Conservation (phyloP, 805 yeast species). For the Ogataea naganishii region DNA sequence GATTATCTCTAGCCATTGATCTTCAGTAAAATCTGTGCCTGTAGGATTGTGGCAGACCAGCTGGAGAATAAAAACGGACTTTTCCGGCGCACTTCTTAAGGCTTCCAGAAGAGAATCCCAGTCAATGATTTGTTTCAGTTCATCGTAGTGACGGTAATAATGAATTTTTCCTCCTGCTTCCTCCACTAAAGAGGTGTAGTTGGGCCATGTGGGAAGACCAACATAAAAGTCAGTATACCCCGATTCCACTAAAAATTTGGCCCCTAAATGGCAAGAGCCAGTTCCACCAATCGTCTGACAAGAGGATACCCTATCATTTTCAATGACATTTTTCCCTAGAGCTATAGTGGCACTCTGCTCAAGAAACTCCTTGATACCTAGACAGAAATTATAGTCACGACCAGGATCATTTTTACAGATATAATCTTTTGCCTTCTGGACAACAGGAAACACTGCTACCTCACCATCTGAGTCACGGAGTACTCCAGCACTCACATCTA, state of each 20-base stretch:
- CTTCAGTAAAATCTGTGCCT: conserved; percentile 71
- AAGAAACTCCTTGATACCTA: conserved; percentile 30
- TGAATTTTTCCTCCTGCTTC: conserved; percentile 37
- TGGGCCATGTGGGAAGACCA: conserved; percentile 39
- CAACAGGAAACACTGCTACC: conserved; percentile 29
- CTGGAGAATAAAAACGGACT: conserved; percentile 60
- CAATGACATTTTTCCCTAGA: conserved; percentile 23
- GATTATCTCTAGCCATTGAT: conserved; percentile 65
- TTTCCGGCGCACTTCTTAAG: conserved; percentile 39
- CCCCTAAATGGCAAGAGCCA: conserved; percentile 39
- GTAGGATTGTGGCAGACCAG: conserved; percentile 93
- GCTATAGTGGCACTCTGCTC: conserved; percentile 26
- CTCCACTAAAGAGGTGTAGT: conserved; percentile 37
- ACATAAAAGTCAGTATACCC: conserved; percentile 29
- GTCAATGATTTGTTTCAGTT: conserved; percentile 33
- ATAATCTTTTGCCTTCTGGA: conserved; percentile 25
- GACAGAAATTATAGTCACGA: conserved; percentile 34
- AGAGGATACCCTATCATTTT: conserved; percentile 30
- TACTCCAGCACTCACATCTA: conserved; percentile 38
- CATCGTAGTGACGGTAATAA: conserved; percentile 35
- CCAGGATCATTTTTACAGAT: conserved; percentile 30
- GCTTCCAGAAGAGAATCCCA: conserved; percentile 49
- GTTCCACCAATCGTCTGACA: conserved; percentile 43
- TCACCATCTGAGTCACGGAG: conserved; percentile 31
- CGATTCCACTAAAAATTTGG: conserved; percentile 33